Percentiles rank a stretch among this genome's conserved stretches.
Evolutionary conservation across 177 flowering plant species (phyloP).

Genomic region (Vitis hybrid): DNA sequence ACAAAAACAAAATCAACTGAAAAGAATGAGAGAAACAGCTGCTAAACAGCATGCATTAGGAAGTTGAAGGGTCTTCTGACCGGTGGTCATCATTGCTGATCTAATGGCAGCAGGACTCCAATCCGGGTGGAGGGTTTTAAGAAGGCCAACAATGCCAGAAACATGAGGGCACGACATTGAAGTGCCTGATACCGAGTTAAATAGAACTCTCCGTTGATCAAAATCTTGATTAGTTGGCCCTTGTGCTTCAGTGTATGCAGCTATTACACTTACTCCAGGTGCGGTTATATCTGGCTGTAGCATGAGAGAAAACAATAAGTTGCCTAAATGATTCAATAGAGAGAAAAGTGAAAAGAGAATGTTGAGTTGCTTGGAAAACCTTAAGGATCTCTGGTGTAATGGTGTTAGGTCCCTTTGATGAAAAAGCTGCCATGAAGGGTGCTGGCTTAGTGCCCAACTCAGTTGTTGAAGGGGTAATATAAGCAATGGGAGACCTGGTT

Average conservation of each 20-base stretch:
- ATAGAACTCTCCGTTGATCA: slow-evolving; percentile 39
- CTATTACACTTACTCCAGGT: slow-evolving; percentile 71
- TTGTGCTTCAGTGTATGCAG: slow-evolving; percentile 51
- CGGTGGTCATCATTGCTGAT: slow-evolving; percentile 79
- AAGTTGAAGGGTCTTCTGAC: slow-evolving; percentile 13
- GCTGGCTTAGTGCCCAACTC: slow-evolving; percentile 34
- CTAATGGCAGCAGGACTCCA: slow-evolving; percentile 81
- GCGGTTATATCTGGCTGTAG: slow-evolving; percentile 77
- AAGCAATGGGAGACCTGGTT: slow-evolving; percentile 36
- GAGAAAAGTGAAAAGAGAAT: not conserved
- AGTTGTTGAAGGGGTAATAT: slow-evolving; percentile 31
- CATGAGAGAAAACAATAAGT: not conserved
- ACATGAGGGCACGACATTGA: slow-evolving; percentile 84
- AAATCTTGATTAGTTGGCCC: slow-evolving; percentile 34
- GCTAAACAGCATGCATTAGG: not conserved
- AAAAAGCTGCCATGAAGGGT: slow-evolving; percentile 50
- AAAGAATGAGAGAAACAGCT: not conserved
- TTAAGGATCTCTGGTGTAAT: slow-evolving; percentile 49
- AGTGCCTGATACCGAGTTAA: slow-evolving; percentile 60
- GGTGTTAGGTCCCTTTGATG: slow-evolving; percentile 47
- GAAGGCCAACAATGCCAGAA: slow-evolving; percentile 68
- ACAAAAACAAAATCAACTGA: not conserved
- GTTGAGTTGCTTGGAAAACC: slow-evolving; percentile 17
- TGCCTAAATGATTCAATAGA: not conserved
- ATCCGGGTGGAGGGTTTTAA: slow-evolving; percentile 55